A percentile compares a stretch with the other conserved stretches of the same genome.
Evolutionary conservation across 2,329 filamentous ascomycete species (phyloP).

Genomic region (Colletotrichum tabaci): DNA sequence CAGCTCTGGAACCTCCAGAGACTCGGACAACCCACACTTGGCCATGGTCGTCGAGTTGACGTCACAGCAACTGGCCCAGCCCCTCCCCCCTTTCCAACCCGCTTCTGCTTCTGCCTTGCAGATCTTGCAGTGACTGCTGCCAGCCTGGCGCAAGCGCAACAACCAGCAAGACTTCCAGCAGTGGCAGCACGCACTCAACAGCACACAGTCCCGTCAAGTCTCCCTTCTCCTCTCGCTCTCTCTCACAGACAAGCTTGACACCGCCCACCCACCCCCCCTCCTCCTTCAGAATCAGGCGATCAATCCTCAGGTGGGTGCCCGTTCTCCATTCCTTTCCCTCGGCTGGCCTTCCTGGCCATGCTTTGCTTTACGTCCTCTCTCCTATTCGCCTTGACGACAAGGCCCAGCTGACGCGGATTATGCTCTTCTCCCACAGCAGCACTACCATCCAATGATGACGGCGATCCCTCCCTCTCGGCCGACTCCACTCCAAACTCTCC

Average conservation of each 20-base stretch:
- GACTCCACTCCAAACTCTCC: slow-evolving; percentile 37
- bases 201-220: slow-evolving; percentile 1
- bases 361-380: slow-evolving; percentile 3
- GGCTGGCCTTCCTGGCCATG: slow-evolving; percentile 23
- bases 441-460: slow-evolving; percentile 34
- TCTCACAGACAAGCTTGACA: background rate
- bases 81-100: background rate
- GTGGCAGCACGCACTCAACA: slow-evolving; percentile 30
- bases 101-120: slow-evolving; percentile 19
- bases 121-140: slow-evolving; percentile 23
- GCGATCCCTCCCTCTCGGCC: slow-evolving; percentile 35
- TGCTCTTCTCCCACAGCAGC: slow-evolving; percentile 6
- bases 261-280: slow-evolving; percentile 16
- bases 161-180: slow-evolving; percentile 28
- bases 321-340: slow-evolving; percentile 23
- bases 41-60: slow-evolving; percentile 26
- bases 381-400: slow-evolving; percentile 16
- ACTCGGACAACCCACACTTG: slow-evolving; percentile 20
- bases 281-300: slow-evolving; percentile 29
- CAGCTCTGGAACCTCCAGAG: slow-evolving; percentile 35
- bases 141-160: slow-evolving; percentile 26
- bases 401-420: slow-evolving; percentile 31
- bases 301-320: slow-evolving; percentile 39
- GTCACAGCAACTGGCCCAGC: slow-evolving; percentile 29
- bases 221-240: slow-evolving; percentile 3